These are phyloP conservation scores for Phytophthora rubi DNA, from an alignment of 352 stramenopile genomes.

Conservation along the genomic window DNA sequence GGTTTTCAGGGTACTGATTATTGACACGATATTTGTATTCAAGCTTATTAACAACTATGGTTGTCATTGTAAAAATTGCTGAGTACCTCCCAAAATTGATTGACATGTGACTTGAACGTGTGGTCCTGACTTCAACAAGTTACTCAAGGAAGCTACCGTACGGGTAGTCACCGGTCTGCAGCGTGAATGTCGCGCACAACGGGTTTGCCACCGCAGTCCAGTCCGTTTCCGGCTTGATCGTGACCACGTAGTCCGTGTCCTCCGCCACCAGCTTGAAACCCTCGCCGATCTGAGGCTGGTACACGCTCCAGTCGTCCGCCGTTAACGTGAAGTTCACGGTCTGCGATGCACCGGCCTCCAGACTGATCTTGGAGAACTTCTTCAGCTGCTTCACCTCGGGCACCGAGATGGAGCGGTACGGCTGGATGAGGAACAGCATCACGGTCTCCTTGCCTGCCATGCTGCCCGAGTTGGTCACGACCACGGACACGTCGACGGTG, in stretches of 20 bases:
- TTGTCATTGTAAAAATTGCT: not conserved
- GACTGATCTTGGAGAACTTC: slow-evolving; percentile 63
- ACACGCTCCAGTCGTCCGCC: not conserved
- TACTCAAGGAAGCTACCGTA: slow-evolving; percentile 56
- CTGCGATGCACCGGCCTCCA: not conserved
- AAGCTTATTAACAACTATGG: not conserved
- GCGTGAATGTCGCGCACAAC: slow-evolving; percentile 3
- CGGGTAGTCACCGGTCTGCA: not conserved
- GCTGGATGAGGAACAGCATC: slow-evolving; percentile 77
- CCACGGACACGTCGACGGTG: not conserved
- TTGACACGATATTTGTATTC: not conserved
- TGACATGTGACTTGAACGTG: no score
- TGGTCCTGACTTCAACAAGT: not conserved
- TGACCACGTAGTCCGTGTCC: not conserved
- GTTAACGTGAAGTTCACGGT: not conserved
- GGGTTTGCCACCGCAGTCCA: slow-evolving; percentile 1
- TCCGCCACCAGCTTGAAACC: slow-evolving; percentile 1
- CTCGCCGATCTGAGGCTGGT: not conserved
- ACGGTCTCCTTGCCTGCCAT: slow-evolving; percentile 69
- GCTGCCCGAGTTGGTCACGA: slow-evolving; percentile 55
- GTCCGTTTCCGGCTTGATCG: slow-evolving; percentile 5
- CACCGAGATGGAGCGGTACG: slow-evolving; percentile 59
- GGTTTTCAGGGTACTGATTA: not conserved
- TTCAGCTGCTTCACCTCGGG: slow-evolving; percentile 84
- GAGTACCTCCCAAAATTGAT: no score